Conservation (phyloP, 2,329 filamentous ascomycete genomes). For the Diaporthe sp. region DNA sequence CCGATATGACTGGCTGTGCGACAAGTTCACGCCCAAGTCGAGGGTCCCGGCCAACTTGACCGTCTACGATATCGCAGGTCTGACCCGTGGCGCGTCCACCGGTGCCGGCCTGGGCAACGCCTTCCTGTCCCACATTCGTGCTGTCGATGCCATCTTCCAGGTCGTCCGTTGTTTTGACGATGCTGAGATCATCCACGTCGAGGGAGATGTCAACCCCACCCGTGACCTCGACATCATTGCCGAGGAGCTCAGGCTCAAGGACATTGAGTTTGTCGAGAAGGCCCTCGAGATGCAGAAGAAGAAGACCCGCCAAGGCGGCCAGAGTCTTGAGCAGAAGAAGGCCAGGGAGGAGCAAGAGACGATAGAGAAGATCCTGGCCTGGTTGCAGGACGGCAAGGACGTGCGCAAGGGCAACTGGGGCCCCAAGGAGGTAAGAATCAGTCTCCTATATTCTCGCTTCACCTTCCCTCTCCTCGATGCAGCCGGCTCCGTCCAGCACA, state of each 20-base stretch:
- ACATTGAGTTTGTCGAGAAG: constrained; percentile 99
- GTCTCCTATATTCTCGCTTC: constrained; percentile 36
- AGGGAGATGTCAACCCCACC: constrained; percentile 96
- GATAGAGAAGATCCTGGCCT: constrained; percentile 88
- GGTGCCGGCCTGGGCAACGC: constrained; percentile 97
- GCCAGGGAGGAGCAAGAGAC: constrained; percentile 93
- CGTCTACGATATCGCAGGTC: constrained; percentile 97
- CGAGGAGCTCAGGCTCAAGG: constrained; percentile 96
- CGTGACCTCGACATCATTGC: constrained; percentile 97
- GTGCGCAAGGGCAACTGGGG: constrained; percentile 90
- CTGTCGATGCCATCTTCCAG: constrained; percentile 98
- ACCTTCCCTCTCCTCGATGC: constrained; percentile 41
- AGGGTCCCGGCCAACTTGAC: constrained; percentile 97
- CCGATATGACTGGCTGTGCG: constrained; percentile 93
- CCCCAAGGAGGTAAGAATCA: constrained; percentile 90
- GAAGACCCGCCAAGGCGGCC: constrained; percentile 93
- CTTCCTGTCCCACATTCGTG: constrained; percentile 98
- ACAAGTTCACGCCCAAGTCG: constrained; percentile 99
- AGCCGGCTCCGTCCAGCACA: constrained; percentile 9
- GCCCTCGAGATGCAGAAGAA: constrained; percentile 91
- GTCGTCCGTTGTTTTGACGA: constrained; percentile 98
- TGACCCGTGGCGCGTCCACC: constrained; percentile 95
- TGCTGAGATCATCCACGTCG: constrained; percentile 99
- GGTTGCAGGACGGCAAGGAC: constrained; percentile 90
- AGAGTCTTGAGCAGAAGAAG: constrained; percentile 98